A percentile compares a stretch with the other conserved stretches of the same genome.
These are phyloP conservation scores for Kurtzmaniella cleridarum DNA, from an alignment of 805 yeast genomes.

Conservation along the genomic window DNA sequence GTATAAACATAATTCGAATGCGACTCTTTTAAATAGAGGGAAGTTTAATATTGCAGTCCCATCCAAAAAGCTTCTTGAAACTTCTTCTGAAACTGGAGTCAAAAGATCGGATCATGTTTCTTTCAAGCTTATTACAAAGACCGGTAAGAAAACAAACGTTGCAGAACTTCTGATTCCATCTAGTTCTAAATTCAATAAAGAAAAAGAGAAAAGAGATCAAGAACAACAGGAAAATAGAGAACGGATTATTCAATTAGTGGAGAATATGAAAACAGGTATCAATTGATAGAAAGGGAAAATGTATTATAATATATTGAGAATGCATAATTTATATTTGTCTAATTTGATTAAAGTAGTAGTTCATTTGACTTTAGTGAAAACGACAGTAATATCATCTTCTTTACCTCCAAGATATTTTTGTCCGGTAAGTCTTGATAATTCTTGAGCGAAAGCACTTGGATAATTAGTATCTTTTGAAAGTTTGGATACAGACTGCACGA, in stretches of 20 bases:
- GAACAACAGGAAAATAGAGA: conserved; percentile 49
- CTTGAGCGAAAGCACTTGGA: conserved; percentile 85
- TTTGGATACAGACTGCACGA: conserved; percentile 62
- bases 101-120: conserved; percentile 18
- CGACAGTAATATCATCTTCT: conserved; percentile 89
- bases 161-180: conserved; percentile 48
- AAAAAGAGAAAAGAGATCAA: conserved; percentile 46
- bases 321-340: background rate
- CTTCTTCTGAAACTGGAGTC: conserved; percentile 1
- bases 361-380: conserved; percentile 57
- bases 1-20: conserved; percentile 31
- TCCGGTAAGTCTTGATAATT: conserved; percentile 58
- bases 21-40: conserved; percentile 5
- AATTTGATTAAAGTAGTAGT: background rate
- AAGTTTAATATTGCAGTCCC: conserved; percentile 23
- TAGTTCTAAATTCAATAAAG: conserved; percentile 48
- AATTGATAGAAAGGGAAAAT: background rate
- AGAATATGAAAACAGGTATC: conserved; percentile 27
- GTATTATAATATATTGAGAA: background rate
- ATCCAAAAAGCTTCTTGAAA: conserved; percentile 4
- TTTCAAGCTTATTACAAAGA: conserved; percentile 52
- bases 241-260: conserved; percentile 51
- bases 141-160: conserved; percentile 42
- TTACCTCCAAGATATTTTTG: conserved; percentile 83
- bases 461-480: conserved; percentile 68